phyloP scores from a whole-genome alignment of 1,284 basidiomycete species.

The Leccinum angustisporum region DNA sequence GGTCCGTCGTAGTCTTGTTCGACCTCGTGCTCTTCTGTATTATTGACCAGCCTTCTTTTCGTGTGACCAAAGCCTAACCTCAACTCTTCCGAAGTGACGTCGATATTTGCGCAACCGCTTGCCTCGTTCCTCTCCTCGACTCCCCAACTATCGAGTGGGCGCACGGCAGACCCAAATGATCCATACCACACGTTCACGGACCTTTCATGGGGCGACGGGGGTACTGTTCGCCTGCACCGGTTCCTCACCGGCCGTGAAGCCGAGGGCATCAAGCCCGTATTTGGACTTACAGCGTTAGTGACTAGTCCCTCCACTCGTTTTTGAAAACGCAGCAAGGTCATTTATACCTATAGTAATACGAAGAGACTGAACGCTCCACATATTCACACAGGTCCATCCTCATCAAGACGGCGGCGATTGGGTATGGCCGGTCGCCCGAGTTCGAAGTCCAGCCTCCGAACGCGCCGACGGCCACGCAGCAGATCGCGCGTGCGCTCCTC shows the following conservation, averaged over 20 bases:
- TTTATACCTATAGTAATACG: not conserved
- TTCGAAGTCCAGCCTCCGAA: slow-evolving; percentile 62
- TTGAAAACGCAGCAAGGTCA: not conserved
- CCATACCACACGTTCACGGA: slow-evolving; percentile 69
- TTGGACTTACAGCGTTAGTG: slow-evolving; percentile 77
- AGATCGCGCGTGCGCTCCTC: slow-evolving; percentile 61
- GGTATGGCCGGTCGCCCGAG: slow-evolving; percentile 60
- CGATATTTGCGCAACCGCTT: slow-evolving; percentile 82
- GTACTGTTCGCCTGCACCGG: slow-evolving; percentile 59
- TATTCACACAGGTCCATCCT: slow-evolving; percentile 58
- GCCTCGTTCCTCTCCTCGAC: slow-evolving; percentile 67
- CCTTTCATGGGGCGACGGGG: slow-evolving; percentile 38
- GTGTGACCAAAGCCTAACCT: slow-evolving; percentile 63
- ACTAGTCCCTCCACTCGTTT: not conserved
- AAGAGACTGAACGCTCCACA: not conserved
- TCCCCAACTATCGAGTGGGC: slow-evolving; percentile 57
- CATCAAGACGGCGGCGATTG: slow-evolving; percentile 65
- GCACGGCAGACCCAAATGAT: slow-evolving; percentile 4
- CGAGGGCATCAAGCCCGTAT: slow-evolving; percentile 80
- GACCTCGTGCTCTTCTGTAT: not conserved
- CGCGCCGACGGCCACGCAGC: slow-evolving; percentile 51
- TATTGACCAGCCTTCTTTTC: not conserved
- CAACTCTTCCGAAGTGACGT: slow-evolving; percentile 73
- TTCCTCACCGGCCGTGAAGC: slow-evolving; percentile 83
- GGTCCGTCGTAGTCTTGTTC: slow-evolving; percentile 37